phyloP scores from a whole-genome alignment of 495 filamentous ascomycete species.

The Diplogelasinospora grovesii region DNA sequence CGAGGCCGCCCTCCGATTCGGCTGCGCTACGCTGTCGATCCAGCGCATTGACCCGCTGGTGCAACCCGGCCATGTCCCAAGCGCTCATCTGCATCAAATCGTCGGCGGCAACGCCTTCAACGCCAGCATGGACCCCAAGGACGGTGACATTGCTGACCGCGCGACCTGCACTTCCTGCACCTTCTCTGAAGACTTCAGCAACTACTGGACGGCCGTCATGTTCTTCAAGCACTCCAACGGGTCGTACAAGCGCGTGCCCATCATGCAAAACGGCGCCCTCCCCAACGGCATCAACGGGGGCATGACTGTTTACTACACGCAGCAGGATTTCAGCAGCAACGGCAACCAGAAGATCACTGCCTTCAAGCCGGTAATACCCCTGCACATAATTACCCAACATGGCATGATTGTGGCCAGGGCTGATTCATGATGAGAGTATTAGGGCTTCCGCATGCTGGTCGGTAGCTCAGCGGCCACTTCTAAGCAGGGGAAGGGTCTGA shows the following conservation, averaged over 20 bases:
- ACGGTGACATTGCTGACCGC: conserved; percentile 34
- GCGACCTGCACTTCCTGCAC: conserved; percentile 22
- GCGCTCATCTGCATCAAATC: conserved; percentile 41
- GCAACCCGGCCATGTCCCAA: conserved; percentile 28
- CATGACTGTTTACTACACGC: conserved; percentile 45
- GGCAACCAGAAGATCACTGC: conserved; percentile 38
- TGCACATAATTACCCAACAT: no score
- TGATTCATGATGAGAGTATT: background rate
- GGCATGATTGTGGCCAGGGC: no score
- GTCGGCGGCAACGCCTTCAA: conserved; percentile 44
- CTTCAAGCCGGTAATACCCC: conserved; percentile 34
- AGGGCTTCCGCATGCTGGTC: conserved; percentile 52
- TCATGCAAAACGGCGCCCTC: conserved; percentile 35
- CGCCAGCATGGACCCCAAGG: conserved; percentile 27
- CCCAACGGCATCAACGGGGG: conserved; percentile 42
- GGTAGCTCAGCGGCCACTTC: conserved; percentile 36
- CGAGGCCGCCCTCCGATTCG: conserved; percentile 37
- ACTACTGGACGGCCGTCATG: conserved; percentile 46
- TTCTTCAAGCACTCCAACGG: conserved; percentile 47
- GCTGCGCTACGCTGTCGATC: conserved; percentile 35
- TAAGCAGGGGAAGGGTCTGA: conserved; percentile 33
- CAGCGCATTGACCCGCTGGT: conserved; percentile 39
- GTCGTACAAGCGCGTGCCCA: conserved; percentile 38
- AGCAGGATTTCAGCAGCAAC: conserved; percentile 38
- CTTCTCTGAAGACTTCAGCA: conserved; percentile 41